phyloP scores from a whole-genome alignment of 805 yeast species.

The Jamesozyma hellenica region DNA sequence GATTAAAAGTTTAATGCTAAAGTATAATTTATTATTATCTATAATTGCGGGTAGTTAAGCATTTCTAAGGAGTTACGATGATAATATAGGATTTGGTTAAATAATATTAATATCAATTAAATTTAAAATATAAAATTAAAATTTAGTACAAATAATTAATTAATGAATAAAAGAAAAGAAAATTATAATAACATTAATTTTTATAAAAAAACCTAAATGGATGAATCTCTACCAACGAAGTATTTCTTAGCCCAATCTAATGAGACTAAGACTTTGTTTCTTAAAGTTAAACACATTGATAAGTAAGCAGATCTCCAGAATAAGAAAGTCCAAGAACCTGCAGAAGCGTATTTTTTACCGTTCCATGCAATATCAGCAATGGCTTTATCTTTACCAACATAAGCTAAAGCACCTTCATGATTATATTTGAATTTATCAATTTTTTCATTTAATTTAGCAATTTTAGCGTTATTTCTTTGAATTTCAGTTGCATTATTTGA shows the following conservation, averaged over 20 bases:
- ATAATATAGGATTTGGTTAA: too few species aligned
- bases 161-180: not conserved
- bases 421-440: conserved; percentile 63
- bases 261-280: conserved; percentile 77
- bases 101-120: too few species aligned
- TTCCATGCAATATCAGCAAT: conserved; percentile 78
- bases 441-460: conserved; percentile 33
- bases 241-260: conserved; percentile 84
- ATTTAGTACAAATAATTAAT: too few species aligned
- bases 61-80: too few species aligned
- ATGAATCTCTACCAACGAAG: conserved; percentile 81
- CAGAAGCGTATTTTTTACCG: conserved; percentile 64
- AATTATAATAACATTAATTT: not conserved
- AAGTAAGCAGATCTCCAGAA: conserved; percentile 94
- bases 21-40: too few species aligned
- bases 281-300: conserved; percentile 80
- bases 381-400: conserved; percentile 87
- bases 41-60: too few species aligned
- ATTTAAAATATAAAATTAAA: too few species aligned
- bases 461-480: conserved; percentile 38
- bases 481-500: conserved; percentile 33
- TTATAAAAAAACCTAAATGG: conserved; percentile 15
- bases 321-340: conserved; percentile 79
- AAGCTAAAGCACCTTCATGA: conserved; percentile 90
- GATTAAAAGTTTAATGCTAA: too few species aligned